phyloP scores from a whole-genome alignment of 768 basidiomycete genomes.

The Lactifluus hygrophoroides region DNA sequence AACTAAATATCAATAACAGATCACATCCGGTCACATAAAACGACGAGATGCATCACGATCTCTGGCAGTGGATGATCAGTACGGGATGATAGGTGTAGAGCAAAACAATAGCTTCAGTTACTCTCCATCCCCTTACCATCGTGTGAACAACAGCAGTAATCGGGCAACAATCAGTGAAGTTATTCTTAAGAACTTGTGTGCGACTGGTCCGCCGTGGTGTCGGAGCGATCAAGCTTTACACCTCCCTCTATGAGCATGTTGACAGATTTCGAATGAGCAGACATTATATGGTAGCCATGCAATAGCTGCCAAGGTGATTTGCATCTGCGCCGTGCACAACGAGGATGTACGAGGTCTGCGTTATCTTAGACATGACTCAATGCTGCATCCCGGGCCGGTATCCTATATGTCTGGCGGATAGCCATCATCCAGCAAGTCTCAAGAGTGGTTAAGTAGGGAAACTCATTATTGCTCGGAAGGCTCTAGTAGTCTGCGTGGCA shows the following conservation, averaged over 20 bases:
- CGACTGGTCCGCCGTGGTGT: background rate
- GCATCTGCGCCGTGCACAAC: conserved; percentile 41
- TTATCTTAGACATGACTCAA: conserved; percentile 35
- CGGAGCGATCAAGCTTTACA: conserved; percentile 34
- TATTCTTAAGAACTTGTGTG: conserved; percentile 19
- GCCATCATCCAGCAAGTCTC: conserved; percentile 15
- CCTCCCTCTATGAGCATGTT: conserved; percentile 43
- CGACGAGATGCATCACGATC: conserved; percentile 34
- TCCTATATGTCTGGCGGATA: background rate
- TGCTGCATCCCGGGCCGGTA: conserved; percentile 36
- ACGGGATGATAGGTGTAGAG: conserved; percentile 19
- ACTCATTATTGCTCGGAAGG: background rate
- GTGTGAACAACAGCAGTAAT: background rate
- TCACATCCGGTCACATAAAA: too few relatives aligned
- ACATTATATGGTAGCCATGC: conserved; percentile 35
- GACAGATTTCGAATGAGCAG: conserved; percentile 20
- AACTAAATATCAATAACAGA: background rate
- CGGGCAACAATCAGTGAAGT: conserved; percentile 20
- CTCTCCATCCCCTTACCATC: conserved; percentile 25
- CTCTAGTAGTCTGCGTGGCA: conserved; percentile 18
- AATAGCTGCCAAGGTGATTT: conserved; percentile 42
- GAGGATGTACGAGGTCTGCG: conserved; percentile 31
- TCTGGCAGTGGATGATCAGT: conserved; percentile 49
- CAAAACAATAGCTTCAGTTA: background rate
- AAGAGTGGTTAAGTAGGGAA: conserved; percentile 30